phyloP scores from a whole-genome alignment of 176 grass and related monocot genomes.

The Elymus sibiricus region DNA sequence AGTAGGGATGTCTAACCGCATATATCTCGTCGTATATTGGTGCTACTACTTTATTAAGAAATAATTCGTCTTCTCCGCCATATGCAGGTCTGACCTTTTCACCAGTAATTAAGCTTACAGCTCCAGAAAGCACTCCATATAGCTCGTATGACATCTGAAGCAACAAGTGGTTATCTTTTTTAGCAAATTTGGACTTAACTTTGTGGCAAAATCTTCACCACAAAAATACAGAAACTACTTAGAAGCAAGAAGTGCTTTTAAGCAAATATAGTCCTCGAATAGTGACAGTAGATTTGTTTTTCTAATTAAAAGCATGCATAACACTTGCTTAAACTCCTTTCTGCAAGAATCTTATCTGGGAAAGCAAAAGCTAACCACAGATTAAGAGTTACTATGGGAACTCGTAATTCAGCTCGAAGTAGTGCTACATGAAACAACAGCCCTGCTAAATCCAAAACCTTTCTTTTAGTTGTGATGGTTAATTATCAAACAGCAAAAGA shows the following conservation, averaged over 20 bases:
- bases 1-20: conserved; percentile 48
- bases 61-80: conserved; percentile 75
- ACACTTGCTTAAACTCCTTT: conserved; percentile 1
- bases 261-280: background rate
- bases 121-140: conserved; percentile 88
- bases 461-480: too few species aligned
- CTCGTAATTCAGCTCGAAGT: background rate
- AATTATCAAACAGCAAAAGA: too few species aligned
- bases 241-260: conserved; percentile 1
- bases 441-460: too few species aligned
- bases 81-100: conserved; percentile 82
- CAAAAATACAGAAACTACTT: background rate
- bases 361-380: background rate
- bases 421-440: background rate
- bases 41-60: conserved; percentile 74
- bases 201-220: background rate
- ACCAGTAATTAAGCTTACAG: conserved; percentile 85
- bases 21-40: conserved; percentile 77
- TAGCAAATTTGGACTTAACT: background rate
- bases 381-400: background rate
- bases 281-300: background rate
- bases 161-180: conserved; percentile 24
- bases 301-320: conserved; percentile 10
- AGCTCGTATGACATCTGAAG: conserved; percentile 98
- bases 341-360: background rate